Evolutionary conservation across 306 rosid species (phyloP), one percentile per base, ranked within the genome.

Genomic region (Lupinus albus): DNA sequence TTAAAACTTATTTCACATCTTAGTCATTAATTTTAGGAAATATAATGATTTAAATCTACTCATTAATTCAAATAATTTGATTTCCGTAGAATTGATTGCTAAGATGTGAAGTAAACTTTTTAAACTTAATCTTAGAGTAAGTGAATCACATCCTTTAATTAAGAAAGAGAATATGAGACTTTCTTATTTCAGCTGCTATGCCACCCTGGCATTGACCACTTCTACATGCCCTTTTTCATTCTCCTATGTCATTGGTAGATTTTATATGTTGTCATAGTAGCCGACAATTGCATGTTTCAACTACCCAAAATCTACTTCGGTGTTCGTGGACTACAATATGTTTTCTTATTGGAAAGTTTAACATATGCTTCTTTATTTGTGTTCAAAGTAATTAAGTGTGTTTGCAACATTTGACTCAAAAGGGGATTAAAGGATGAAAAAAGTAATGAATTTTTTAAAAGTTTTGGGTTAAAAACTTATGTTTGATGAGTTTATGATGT

Each of bases 231-330:
- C 73, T 68, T 76, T 76, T 67, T 76, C 75, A 72, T 55, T 67
- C 71, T 72, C 64, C 75, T 57, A 72, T 73, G 73, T 61, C 38
- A 62, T 79, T 71, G 77, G 68, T 78, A 77, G 78, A 68, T 76
- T 79, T 36, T 52, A 76, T 41, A 53, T 87, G 83, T 75, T 67
- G 65, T 68, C 88, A 48, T 42, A 28, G 16, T 47, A 85, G 75
- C 85, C 84, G 87, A 83, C 95, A 88, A 68, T 54, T 49, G 50
- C 84, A 83, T 80, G 87, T 78, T 84, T 85, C 78, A 53, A 63
- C 20, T 30, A 13, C 53, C 10, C 8, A 21, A 49, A 70, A 62
- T 44, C 72, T 63, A 71, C 69, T 52, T 57, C 15, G 14, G 36
- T 46, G 11, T 32, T 13, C 30, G 55, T 44, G 41, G 41, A 6